Conservation (phyloP, 2,329 filamentous ascomycete species). For the Orbilia brochopaga region DNA sequence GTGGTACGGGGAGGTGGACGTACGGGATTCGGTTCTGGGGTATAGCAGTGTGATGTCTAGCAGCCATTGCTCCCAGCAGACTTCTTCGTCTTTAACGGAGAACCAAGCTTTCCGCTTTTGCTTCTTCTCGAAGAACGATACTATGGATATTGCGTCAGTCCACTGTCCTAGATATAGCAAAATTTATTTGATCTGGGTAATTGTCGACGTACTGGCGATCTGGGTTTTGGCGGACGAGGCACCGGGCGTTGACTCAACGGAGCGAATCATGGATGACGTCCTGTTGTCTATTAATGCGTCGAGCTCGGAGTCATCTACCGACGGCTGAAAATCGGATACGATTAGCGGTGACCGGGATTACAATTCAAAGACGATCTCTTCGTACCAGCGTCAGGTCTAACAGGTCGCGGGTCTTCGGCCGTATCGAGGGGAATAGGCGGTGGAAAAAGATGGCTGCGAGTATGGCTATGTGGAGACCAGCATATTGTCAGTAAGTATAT, state of each 20-base stretch:
- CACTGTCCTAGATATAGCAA: too few relatives aligned
- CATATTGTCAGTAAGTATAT: constrained; percentile 39
- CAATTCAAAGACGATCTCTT: neutral
- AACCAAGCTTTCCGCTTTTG: constrained; percentile 81
- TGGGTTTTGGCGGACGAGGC: constrained; percentile 52
- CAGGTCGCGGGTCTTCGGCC: constrained; percentile 82
- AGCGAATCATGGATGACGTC: constrained; percentile 75
- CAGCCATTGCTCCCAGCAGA: constrained; percentile 97
- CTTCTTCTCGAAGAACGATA: constrained; percentile 95
- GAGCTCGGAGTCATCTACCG: constrained; percentile 86
- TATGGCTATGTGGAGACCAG: constrained; percentile 64
- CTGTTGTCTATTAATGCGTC: constrained; percentile 93
- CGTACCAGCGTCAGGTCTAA: constrained; percentile 77
- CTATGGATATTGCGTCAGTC: constrained; percentile 55
- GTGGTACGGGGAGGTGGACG: constrained; percentile 55
- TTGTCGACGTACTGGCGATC: constrained; percentile 54
- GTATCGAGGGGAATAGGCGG: constrained; percentile 88
- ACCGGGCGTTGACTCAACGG: constrained; percentile 50
- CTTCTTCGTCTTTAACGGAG: constrained; percentile 81
- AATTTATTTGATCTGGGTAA: neutral
- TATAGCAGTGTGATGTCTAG: constrained; percentile 91
- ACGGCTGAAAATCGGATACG: constrained; percentile 62
- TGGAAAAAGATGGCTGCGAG: constrained; percentile 99
- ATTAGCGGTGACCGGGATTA: constrained; percentile 13
- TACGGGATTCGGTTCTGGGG: constrained; percentile 85